A percentile compares a stretch with the other conserved stretches of the same genome.
Evolutionary conservation across 2,329 filamentous ascomycete species (phyloP).

Genomic region (Penicillium olsonii): DNA sequence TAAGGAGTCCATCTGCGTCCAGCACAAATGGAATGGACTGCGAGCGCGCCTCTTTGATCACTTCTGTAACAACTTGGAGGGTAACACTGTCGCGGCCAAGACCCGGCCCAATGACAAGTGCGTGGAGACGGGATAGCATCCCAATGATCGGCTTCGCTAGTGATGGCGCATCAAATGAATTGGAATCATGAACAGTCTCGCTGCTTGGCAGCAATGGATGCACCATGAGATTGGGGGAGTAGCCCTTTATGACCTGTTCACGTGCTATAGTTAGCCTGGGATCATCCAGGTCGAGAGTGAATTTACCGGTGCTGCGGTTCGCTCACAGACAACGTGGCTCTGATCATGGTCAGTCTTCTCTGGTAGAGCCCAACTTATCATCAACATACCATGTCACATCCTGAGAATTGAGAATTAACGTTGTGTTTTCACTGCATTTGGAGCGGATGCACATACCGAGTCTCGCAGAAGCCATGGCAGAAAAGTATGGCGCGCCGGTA

Average conservation of each 20-base stretch:
- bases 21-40: constrained; percentile 76
- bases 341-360: constrained; percentile 24
- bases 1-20: constrained; percentile 82
- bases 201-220: constrained; percentile 91
- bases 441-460: constrained; percentile 57
- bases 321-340: constrained; percentile 92
- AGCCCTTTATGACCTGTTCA: constrained; percentile 84
- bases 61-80: constrained; percentile 77
- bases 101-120: constrained; percentile 89
- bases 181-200: constrained; percentile 50
- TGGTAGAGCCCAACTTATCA: too few species aligned
- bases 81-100: constrained; percentile 87
- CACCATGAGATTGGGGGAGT: constrained; percentile 98
- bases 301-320: constrained; percentile 66
- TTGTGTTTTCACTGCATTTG: neutral
- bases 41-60: constrained; percentile 76
- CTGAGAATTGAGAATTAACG: constrained; percentile 21
- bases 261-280: neutral
- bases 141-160: constrained; percentile 70
- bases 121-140: constrained; percentile 85
- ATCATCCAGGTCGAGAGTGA: neutral
- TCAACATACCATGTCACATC: constrained; percentile 73
- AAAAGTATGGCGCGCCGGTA: constrained; percentile 96
- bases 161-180: constrained; percentile 54
- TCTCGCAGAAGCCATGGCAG: constrained; percentile 90